Percentiles rank a stretch among this genome's conserved stretches.
Evolutionary conservation across 768 basidiomycete genomes (phyloP).

Genomic region (Chalciporus pseudorubinellus): DNA sequence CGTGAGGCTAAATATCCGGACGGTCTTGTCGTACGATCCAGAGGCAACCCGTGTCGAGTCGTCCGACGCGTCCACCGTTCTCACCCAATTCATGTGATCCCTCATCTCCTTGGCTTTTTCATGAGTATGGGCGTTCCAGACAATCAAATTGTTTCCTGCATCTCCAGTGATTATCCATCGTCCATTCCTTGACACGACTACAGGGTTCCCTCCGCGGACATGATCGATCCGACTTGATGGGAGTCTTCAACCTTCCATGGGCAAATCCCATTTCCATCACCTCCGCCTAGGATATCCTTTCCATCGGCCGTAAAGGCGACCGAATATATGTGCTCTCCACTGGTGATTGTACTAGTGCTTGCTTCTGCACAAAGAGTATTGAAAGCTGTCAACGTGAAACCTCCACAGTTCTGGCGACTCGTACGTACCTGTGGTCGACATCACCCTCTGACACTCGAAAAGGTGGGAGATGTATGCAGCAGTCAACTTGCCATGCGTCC

Average conservation of each 20-base stretch:
- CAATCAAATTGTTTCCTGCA: background rate
- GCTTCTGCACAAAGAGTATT: too few relatives aligned
- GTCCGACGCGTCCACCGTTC: too few relatives aligned
- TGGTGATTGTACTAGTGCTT: too few relatives aligned
- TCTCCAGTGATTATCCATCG: slow-evolving; percentile 7
- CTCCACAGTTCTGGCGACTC: too few relatives aligned
- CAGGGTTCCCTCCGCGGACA: background rate
- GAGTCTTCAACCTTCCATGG: background rate
- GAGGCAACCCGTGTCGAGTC: too few relatives aligned
- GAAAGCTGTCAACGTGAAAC: too few relatives aligned
- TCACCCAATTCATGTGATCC: background rate
- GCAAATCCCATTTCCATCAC: background rate
- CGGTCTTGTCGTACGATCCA: too few relatives aligned
- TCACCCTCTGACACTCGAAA: too few relatives aligned
- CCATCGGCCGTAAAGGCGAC: slow-evolving; percentile 2
- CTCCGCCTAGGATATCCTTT: slow-evolving; percentile 5
- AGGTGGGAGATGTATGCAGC: too few relatives aligned
- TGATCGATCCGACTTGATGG: background rate
- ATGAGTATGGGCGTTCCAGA: slow-evolving; percentile 4
- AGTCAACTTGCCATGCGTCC: too few relatives aligned
- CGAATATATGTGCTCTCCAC: background rate
- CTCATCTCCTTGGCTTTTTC: slow-evolving; percentile 3
- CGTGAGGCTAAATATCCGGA: too few relatives aligned
- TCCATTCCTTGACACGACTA: slow-evolving; percentile 7
- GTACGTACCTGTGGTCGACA: too few relatives aligned